Evolutionary conservation across 2,329 filamentous ascomycete genomes (phyloP), one percentile per base, ranked within the genome.

Genomic region (Ophiostoma ips): DNA sequence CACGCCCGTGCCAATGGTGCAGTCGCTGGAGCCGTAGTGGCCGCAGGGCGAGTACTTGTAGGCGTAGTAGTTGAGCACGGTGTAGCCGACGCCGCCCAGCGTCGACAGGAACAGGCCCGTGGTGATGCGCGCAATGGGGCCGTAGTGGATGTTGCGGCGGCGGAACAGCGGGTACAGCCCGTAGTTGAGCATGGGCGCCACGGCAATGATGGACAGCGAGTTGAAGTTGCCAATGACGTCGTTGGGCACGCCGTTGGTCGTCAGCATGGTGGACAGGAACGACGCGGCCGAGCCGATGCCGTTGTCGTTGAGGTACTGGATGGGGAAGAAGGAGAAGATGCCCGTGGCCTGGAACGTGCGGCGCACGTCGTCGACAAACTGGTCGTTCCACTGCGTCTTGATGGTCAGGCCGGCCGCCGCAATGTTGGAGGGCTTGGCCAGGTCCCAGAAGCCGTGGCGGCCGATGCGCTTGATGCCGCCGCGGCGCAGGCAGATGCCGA

Each of bases 151-250:
- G 53, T 74, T 75, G n/a, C 68, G 60, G 57, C 75, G 78, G 58
- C 79, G 76, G 44, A 88, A 72, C 19, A 71, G 58, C 0, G 84
- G 84, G 62, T 87, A 89, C 53, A 88, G 60, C 48, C 83, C 45
- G 18, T 69, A 71, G 61, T 89, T 83, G 59, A 78, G 76, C 50
- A 88, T 67, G 0, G 83, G 82, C 45, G 87, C 86, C 58, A 86
- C 71, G 58, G 88, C 81, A 57, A 89, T 77, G 51, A 88, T 75
- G 10, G 81, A 71, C 53, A 89, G 76, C 0, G 84, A 82, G 61
- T 88, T 80, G 37, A 88, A 72, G 65, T 87, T 87, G 55, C 76
- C 74, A 56, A 89, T 72, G 51, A 88, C 71, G 60, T 89, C 84
- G 67, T 88, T 89, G 54, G 84, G 84, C 3, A 88, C 72, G 13